Evolutionary conservation across 495 filamentous ascomycete species (phyloP).

Genomic region (Neurospora sp.): DNA sequence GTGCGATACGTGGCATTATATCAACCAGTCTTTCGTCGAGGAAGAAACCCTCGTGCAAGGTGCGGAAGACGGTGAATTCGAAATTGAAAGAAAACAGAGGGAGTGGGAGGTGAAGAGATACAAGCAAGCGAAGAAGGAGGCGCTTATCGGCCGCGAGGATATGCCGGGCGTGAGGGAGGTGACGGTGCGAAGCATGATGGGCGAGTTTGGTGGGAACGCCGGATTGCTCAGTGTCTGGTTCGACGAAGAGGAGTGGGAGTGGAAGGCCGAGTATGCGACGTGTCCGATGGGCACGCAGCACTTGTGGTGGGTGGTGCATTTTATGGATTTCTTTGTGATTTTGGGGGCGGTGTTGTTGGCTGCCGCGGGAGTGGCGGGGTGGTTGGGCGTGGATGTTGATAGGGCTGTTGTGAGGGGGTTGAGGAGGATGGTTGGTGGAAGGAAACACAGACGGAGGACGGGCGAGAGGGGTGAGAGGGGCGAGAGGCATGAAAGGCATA

Average conservation of each 20-base stretch:
- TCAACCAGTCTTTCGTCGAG: conserved; percentile 38
- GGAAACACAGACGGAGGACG: not conserved
- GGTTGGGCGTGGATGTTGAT: conserved; percentile 17
- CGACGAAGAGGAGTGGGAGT: conserved; percentile 57
- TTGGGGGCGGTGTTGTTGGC: conserved; percentile 22
- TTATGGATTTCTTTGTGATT: conserved; percentile 52
- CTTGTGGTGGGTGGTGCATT: conserved; percentile 86
- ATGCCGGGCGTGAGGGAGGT: conserved; percentile 67
- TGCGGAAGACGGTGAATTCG: conserved; percentile 20
- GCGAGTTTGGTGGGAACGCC: conserved; percentile 79
- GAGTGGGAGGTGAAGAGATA: conserved; percentile 37
- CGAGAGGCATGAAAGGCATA: not conserved
- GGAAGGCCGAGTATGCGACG: conserved; percentile 68
- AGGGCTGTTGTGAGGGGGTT: not conserved
- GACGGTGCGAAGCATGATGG: conserved; percentile 98
- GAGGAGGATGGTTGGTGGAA: not conserved
- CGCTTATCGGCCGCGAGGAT: conserved; percentile 22
- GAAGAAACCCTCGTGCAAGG: not conserved
- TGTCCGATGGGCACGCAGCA: conserved; percentile 80
- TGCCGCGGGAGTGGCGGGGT: conserved; percentile 9
- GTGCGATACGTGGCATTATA: conserved; percentile 78
- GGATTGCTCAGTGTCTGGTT: conserved; percentile 86
- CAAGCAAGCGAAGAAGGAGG: conserved; percentile 21
- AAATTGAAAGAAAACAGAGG: not conserved
- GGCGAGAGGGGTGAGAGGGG: not conserved